These are phyloP conservation scores for Mallotus repandus DNA, from an alignment of 441 rosid species.

Conservation along the genomic window DNA sequence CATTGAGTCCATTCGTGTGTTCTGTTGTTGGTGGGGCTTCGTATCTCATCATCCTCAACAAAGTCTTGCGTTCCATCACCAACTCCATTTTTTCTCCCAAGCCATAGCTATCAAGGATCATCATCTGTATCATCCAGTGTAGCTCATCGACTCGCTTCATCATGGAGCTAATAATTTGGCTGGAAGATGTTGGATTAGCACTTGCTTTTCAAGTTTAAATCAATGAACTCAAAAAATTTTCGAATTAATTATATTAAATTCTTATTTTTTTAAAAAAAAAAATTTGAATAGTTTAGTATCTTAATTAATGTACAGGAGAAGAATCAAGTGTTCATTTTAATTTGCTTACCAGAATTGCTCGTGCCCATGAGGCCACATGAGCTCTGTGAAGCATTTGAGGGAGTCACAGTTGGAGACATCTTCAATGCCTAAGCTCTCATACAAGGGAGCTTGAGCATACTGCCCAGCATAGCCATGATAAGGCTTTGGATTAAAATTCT, in stretches of 20 bases:
- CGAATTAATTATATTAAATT: no score
- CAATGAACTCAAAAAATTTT: no score
- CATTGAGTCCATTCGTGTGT: neutral
- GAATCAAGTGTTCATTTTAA: no score
- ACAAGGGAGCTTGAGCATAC: conserved; percentile 9
- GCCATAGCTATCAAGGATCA: conserved; percentile 26
- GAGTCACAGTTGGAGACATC: neutral
- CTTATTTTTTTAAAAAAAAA: no score
- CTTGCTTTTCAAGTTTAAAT: no score
- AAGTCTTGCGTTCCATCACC: neutral
- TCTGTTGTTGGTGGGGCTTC: conserved; percentile 11
- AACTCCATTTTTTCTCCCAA: neutral
- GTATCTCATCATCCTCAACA: conserved; percentile 29
- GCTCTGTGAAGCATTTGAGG: conserved; percentile 13
- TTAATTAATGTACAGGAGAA: neutral
- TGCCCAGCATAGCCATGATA: conserved; percentile 12
- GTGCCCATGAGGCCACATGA: conserved; percentile 24
- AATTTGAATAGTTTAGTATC: no score
- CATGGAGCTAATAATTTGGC: conserved; percentile 11
- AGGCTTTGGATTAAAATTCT: conserved; percentile 24
- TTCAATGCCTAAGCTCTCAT: conserved; percentile 28
- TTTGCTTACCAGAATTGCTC: conserved; percentile 7
- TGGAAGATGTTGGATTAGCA: neutral
- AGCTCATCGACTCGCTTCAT: conserved; percentile 19
- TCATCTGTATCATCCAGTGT: conserved; percentile 3